Percentiles rank a stretch among this genome's conserved stretches.
phyloP scores from a whole-genome alignment of 495 filamentous ascomycete genomes.

The Lichina pygmaea region DNA sequence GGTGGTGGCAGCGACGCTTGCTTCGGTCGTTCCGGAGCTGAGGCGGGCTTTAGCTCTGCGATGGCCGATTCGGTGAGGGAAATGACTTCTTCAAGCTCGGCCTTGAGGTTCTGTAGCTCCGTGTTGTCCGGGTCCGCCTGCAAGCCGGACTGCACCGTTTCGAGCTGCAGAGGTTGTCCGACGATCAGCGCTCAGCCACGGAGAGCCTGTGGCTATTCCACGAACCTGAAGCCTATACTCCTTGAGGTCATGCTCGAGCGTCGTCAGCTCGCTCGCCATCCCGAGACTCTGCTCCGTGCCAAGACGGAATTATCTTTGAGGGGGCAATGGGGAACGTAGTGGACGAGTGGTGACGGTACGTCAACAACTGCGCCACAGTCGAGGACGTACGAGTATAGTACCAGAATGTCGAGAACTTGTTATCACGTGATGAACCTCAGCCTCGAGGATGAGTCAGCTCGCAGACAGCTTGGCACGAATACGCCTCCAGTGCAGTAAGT shows the following conservation, averaged over 20 bases:
- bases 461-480: too few species aligned
- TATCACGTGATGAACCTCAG: too few species aligned
- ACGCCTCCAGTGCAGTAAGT: too few species aligned
- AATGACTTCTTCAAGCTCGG: slow-evolving; percentile 68
- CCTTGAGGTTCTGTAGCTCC: slow-evolving; percentile 52
- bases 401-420: too few species aligned
- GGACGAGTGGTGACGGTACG: too few species aligned
- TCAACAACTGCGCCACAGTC: too few species aligned
- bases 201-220: slow-evolving; percentile 1
- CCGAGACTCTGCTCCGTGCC: not conserved
- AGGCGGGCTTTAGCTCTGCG: slow-evolving; percentile 44
- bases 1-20: slow-evolving; percentile 19
- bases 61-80: slow-evolving; percentile 50
- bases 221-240: slow-evolving; percentile 61
- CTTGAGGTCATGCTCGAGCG: slow-evolving; percentile 48
- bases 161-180: slow-evolving; percentile 44
- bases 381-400: too few species aligned
- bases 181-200: not conserved
- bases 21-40: slow-evolving; percentile 18
- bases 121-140: slow-evolving; percentile 61
- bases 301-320: too few species aligned
- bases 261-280: slow-evolving; percentile 31
- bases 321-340: too few species aligned
- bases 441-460: too few species aligned
- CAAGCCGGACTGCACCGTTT: slow-evolving; percentile 47